Base-by-base conservation (phyloP, 2,329 filamentous ascomycete species). In the Diaporthe sp. region DNA sequence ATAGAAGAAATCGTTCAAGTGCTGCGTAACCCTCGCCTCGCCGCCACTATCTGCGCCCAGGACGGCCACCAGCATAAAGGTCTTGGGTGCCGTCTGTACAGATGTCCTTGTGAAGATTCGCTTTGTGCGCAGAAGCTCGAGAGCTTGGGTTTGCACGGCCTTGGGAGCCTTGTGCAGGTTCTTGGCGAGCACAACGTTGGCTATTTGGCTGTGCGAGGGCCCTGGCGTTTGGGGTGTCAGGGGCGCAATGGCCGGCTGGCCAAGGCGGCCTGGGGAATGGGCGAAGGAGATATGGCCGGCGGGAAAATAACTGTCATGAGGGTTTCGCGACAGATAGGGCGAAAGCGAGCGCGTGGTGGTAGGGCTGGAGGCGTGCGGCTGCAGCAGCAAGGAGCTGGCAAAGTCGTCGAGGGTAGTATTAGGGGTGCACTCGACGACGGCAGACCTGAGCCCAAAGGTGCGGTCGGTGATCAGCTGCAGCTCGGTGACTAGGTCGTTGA, bases 391-490 rank as follows among this genome's bases (percentile, higher is more conserved):
- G 7, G 91, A 89, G 77, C 91, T 88, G 55, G 91, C 92, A 81
- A 99, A 96, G 74, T 95, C 92, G 77, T 98, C 94, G 59, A 97
- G 88, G 6, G 93, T 95, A 1, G 92, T 97, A 63, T 90, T 85
- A 44, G 91, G 83, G 12, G 90, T 90, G 85, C 95, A 98, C 77
- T 94, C 88, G 73, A 98, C 84, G 51, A 95, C 87, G 71, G 89
- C 89, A 78, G 90, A 92, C 25, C 89, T 88, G 44, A 98, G 88
- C 61, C 91, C 92, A 81, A 98, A 98, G 3, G 92, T 92, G 76
- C 90, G 90, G 25, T 87, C 85, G 74, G 91, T 90, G 71, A 96
- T 88, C 80, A 97, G 85, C 76, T 90, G 89, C 30, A 98, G 86
- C 82, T 97, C 95, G 70, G 91, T 88, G 56, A 92, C 88, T n/a